Evolutionary conservation across 768 basidiomycete species (phyloP).

Genomic region (Trametes meyenii): DNA sequence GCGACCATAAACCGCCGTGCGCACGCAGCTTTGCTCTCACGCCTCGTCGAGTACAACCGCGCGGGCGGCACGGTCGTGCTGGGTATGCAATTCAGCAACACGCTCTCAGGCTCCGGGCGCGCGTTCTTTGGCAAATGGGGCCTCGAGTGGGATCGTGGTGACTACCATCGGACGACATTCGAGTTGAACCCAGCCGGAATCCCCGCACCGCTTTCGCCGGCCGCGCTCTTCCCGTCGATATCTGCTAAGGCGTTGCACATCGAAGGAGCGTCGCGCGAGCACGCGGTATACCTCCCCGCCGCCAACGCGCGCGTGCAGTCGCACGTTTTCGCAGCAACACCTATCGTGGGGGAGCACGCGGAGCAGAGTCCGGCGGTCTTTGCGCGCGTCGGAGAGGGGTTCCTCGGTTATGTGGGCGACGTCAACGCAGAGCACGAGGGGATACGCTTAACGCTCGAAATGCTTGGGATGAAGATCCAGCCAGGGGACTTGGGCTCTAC

Average conservation of each 20-base stretch:
- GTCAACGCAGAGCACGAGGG: slow-evolving; percentile 32
- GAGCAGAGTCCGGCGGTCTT: slow-evolving; percentile 31
- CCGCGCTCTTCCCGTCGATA: slow-evolving; percentile 6
- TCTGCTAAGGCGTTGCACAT: slow-evolving; percentile 47
- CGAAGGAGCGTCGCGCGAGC: slow-evolving; percentile 14
- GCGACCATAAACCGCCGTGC: slow-evolving; percentile 34
- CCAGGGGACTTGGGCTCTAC: slow-evolving; percentile 27
- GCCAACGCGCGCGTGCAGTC: slow-evolving; percentile 24
- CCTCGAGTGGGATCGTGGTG: slow-evolving; percentile 41
- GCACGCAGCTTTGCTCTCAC: slow-evolving; percentile 27
- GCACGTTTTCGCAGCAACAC: slow-evolving; percentile 26
- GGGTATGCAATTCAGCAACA: slow-evolving; percentile 39
- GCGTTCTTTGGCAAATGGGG: slow-evolving; percentile 19
- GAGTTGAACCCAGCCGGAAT: slow-evolving; percentile 31
- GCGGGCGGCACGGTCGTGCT: slow-evolving; percentile 42
- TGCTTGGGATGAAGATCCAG: slow-evolving; percentile 12
- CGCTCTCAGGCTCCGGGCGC: slow-evolving; percentile 27
- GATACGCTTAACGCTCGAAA: slow-evolving; percentile 11
- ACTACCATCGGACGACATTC: slow-evolving; percentile 44
- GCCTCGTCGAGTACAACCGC: slow-evolving; percentile 42
- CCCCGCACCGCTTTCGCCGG: slow-evolving; percentile 6
- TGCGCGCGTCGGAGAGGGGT: slow-evolving; percentile 28
- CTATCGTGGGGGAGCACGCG: slow-evolving; percentile 6
- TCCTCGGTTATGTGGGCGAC: slow-evolving; percentile 42
- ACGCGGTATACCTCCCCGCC: slow-evolving; percentile 11